phyloP scores from a whole-genome alignment of 2,329 filamentous ascomycete genomes.

The Thielaviopsis punctulata region DNA sequence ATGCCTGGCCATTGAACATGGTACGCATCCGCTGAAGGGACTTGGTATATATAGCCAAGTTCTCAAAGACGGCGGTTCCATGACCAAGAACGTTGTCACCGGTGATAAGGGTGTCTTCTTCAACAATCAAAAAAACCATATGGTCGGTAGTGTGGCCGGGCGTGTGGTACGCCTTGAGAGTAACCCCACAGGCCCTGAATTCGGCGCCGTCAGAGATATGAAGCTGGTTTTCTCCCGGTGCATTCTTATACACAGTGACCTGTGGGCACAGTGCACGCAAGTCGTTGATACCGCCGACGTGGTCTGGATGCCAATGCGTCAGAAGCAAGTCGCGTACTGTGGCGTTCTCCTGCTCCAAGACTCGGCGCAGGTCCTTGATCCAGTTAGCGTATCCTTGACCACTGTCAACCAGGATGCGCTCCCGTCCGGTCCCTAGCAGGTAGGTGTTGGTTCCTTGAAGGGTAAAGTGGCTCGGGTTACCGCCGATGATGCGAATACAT shows the following conservation, averaged over 20 bases:
- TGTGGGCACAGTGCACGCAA: conserved; percentile 46
- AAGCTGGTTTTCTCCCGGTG: conserved; percentile 28
- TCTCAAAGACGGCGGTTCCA: conserved; percentile 72
- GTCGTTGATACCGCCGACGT: conserved; percentile 58
- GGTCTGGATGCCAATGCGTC: conserved; percentile 87
- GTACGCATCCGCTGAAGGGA: conserved; percentile 53
- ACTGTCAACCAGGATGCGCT: conserved; percentile 74
- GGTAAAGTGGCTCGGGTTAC: conserved; percentile 73
- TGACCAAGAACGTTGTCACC: conserved; percentile 81
- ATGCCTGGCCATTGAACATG: conserved; percentile 48
- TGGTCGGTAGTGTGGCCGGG: conserved; percentile 68
- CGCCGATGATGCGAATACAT: conserved; percentile 71
- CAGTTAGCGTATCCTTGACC: conserved; percentile 66
- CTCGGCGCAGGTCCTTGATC: conserved; percentile 45
- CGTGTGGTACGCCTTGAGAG: conserved; percentile 43
- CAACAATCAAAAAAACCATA: conserved; percentile 57
- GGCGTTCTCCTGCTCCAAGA: conserved; percentile 50
- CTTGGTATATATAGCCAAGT: conserved; percentile 49
- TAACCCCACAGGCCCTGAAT: conserved; percentile 43
- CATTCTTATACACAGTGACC: conserved; percentile 47
- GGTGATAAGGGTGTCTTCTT: conserved; percentile 73
- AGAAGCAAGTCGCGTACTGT: conserved; percentile 54
- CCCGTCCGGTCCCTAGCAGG: conserved; percentile 57
- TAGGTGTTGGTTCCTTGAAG: conserved; percentile 87
- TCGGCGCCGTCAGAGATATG: conserved; percentile 33